Conservation (phyloP, 163 green algal species). For the Coccomyxa subellipsoidea region DNA sequence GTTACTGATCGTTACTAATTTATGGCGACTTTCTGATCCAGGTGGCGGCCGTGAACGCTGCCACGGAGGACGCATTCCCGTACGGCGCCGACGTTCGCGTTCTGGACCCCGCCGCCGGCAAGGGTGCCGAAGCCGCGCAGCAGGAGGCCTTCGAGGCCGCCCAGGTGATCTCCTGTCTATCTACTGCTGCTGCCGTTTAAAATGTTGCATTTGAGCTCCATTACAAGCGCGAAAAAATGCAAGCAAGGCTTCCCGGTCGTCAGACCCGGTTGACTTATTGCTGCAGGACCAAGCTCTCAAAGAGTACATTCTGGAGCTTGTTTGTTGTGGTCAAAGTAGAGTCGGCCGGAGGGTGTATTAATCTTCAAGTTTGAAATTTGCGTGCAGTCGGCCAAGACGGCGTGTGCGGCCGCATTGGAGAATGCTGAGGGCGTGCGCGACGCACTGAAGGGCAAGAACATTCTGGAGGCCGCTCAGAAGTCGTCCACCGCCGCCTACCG, state of each 20-base stretch:
- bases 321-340: no score
- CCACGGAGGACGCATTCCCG: conserved; percentile 5
- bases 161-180: background rate
- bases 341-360: no score
- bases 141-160: conserved; percentile 9
- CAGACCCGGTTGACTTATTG: no score
- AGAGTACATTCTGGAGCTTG: no score
- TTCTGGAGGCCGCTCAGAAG: background rate
- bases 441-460: background rate
- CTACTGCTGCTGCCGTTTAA: no score
- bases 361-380: no score
- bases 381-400: background rate
- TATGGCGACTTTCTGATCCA: background rate
- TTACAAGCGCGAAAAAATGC: no score
- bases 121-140: conserved; percentile 1
- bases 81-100: background rate
- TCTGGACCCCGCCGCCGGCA: conserved; percentile 4
- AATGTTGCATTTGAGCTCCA: no score
- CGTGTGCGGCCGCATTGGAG: background rate
- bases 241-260: no score
- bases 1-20: background rate
- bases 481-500: background rate
- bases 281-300: no score
- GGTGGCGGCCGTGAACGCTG: background rate
- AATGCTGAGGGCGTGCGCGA: conserved; percentile 3